Percentiles rank a stretch among this genome's conserved stretches.
Conservation (phyloP, 305 asterid genomes). For the Fraxinus floribunda region DNA sequence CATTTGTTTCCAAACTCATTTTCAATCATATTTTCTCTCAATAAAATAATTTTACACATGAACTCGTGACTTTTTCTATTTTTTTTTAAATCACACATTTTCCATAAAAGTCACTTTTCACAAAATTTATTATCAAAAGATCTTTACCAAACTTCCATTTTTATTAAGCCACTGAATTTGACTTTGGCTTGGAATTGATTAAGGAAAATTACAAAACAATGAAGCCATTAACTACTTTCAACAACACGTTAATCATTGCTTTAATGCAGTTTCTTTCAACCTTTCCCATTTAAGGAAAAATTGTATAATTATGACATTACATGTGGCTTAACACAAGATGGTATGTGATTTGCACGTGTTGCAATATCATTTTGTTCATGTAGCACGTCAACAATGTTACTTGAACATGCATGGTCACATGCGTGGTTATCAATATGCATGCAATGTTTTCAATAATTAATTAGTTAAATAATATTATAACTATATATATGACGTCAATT, state of each 20-base stretch:
- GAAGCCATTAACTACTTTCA: not conserved
- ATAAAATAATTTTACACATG: too few species aligned
- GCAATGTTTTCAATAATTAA: conserved; percentile 7
- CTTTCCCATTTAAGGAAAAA: conserved; percentile 25
- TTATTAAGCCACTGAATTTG: not conserved
- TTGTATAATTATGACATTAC: conserved; percentile 33
- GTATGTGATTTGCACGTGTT: conserved; percentile 11
- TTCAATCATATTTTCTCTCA: too few species aligned
- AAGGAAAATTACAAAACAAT: not conserved
- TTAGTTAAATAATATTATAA: conserved; percentile 21
- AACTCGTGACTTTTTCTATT: too few species aligned
- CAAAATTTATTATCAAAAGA: too few species aligned
- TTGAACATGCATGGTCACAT: conserved; percentile 2
- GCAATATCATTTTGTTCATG: not conserved
- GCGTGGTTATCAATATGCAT: not conserved
- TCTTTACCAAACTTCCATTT: not conserved
- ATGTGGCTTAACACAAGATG: conserved; percentile 30
- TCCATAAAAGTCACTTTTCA: not conserved
- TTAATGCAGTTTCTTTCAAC: conserved; percentile 9
- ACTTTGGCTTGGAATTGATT: not conserved
- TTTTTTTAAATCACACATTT: too few species aligned
- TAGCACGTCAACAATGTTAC: not conserved
- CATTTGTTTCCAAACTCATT: too few species aligned
- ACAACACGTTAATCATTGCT: not conserved
- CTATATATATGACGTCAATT: conserved; percentile 25